Conservation (phyloP, 2,329 filamentous ascomycete species). For the Trichoderma cornu-damae region DNA sequence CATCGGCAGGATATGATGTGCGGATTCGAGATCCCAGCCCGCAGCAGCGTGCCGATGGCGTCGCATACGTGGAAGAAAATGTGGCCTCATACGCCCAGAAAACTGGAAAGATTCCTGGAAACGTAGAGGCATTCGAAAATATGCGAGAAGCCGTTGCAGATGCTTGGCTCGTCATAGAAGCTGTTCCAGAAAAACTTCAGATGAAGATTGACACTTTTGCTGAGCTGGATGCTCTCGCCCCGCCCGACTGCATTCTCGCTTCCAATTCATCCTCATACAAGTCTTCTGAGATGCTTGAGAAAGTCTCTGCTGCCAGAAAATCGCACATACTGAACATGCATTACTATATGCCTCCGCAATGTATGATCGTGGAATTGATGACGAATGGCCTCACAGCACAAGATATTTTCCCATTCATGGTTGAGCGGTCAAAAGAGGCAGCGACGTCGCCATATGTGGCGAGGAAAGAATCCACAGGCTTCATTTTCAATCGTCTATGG, state of each 20-base stretch:
- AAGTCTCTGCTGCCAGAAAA: constrained; percentile 36
- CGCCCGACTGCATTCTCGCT: constrained; percentile 43
- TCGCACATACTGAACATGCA: constrained; percentile 45
- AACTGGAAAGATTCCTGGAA: constrained; percentile 24
- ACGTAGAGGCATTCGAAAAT: constrained; percentile 31
- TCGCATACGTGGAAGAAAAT: constrained; percentile 38
- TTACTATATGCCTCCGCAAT: constrained; percentile 46
- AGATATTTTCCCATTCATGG: constrained; percentile 43
- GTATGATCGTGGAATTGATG: constrained; percentile 50
- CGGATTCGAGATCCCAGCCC: constrained; percentile 39
- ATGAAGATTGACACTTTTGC: constrained; percentile 46
- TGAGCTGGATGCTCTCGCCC: constrained; percentile 40
- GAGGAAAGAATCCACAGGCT: constrained; percentile 45
- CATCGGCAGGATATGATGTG: constrained; percentile 40
- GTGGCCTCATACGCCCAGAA: constrained; percentile 28
- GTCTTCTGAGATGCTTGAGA: constrained; percentile 43
- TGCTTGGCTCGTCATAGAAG: constrained; percentile 52
- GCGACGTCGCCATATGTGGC: constrained; percentile 40
- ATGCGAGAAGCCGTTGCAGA: constrained; percentile 38
- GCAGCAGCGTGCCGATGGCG: constrained; percentile 34
- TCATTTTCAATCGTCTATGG: constrained; percentile 54
- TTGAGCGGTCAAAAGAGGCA: constrained; percentile 35
- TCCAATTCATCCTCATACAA: constrained; percentile 51
- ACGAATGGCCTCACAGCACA: constrained; percentile 41
- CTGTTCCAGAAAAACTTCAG: constrained; percentile 45